Evolutionary conservation across 1,284 basidiomycete genomes (phyloP).

Genomic region (Apiotrichum domesticum): DNA sequence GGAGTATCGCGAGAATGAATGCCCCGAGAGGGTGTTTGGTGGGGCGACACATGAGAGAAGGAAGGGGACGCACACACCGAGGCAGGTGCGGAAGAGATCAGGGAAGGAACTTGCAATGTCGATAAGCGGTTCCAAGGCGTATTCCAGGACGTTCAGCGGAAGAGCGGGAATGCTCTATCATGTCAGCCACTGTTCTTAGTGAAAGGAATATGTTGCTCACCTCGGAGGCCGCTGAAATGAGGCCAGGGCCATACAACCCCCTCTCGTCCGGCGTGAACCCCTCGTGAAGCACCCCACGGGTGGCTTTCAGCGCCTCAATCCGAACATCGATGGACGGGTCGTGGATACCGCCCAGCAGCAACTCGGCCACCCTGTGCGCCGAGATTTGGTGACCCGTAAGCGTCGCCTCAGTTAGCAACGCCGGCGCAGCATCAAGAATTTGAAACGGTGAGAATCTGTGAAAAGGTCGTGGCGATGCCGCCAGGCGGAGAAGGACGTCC

Average conservation of each 20-base stretch:
- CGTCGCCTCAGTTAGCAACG: constrained; percentile 26
- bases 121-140: constrained; percentile 57
- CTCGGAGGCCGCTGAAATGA: constrained; percentile 28
- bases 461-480: constrained; percentile 29
- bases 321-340: constrained; percentile 37
- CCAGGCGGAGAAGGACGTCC: constrained; percentile 33
- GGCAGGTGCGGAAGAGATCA: constrained; percentile 60
- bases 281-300: constrained; percentile 28
- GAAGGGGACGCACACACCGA: constrained; percentile 59
- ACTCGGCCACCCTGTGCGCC: constrained; percentile 27
- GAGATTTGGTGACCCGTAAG: constrained; percentile 24
- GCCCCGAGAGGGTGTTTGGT: constrained; percentile 16
- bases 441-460: constrained; percentile 42
- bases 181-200: no score
- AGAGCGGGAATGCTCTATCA: constrained; percentile 18
- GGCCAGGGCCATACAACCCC: constrained; percentile 22
- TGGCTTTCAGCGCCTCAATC: constrained; percentile 39
- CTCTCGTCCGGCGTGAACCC: constrained; percentile 29
- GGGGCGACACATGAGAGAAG: constrained; percentile 47
- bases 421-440: constrained; percentile 31
- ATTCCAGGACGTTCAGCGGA: constrained; percentile 24
- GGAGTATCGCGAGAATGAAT: constrained; percentile 29
- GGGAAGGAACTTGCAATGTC: constrained; percentile 63
- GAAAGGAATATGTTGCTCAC: constrained; percentile 14
- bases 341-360: constrained; percentile 33